Evolutionary conservation across 352 stramenopile genomes (phyloP), one percentile per base, ranked within the genome.

Genomic region (Globisporangium rhizosaccharum): DNA sequence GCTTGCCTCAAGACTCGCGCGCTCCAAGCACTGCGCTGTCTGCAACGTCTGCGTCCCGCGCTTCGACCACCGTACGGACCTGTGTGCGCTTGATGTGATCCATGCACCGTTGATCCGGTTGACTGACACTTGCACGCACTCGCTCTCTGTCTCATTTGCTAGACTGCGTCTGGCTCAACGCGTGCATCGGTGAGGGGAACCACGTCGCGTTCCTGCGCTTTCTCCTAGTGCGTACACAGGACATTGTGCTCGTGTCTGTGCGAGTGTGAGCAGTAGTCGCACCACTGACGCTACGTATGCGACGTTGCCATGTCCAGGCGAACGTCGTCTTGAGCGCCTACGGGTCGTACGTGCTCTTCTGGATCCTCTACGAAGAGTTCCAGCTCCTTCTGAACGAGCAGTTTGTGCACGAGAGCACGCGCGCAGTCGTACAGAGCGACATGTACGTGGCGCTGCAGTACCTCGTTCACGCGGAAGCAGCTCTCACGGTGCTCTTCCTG

Each of bases 21-120:
- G 80, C n/a, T 88, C 76, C 57, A 88, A 87, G 69, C 76, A 88
- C 57, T 90, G 78, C 56, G 69, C 68, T 4, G 49, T 87, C 46
- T 90, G 80, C 72, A 78, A 87, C 60, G 61, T 77, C 1, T 88
- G 81, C 54, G 58, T 88, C 15, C 75, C 74, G 28, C 81, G 76
- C 55, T 85, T 85, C 36, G 81, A 90, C 44, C 80, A 90, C 56
- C 78, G 76, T 85, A 51, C 39, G 52, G 61, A 53, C 51, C 26
- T 52, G 42, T 58, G 30, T 51, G 26, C 20, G 53, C 1, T 4
- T 41, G 14, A 39, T 2, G 8, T 12, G 11, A 12, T 0, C 1
- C 25, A 18, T 8, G 28, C 18, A 6, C 14, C 12, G 14, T 45
- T 45, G 41, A 18, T 45, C 41, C 41, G 7, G 17, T n/a, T n/a